These are phyloP conservation scores for Incumbomyces lentus DNA, from an alignment of 2,329 filamentous ascomycete species.

Conservation along the genomic window DNA sequence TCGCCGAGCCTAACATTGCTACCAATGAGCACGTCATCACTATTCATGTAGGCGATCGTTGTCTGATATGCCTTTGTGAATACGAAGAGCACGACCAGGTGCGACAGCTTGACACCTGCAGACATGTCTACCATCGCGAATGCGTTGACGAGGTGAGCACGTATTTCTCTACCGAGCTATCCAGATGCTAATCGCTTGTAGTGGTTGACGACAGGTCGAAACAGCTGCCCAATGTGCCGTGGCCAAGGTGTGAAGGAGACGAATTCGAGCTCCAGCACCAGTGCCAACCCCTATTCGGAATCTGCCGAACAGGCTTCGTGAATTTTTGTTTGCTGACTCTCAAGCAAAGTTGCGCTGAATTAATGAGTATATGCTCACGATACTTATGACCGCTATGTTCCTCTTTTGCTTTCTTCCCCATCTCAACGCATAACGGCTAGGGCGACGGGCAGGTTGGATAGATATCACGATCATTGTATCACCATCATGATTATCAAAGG, in stretches of 20 bases:
- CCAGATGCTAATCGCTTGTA: slow-evolving; percentile 29
- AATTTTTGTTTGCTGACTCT: neutral
- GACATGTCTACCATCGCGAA: slow-evolving; percentile 56
- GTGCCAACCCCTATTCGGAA: neutral
- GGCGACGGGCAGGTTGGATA: no score
- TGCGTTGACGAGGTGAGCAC: slow-evolving; percentile 57
- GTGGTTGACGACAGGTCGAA: slow-evolving; percentile 59
- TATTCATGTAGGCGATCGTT: slow-evolving; percentile 42
- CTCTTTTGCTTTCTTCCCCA: no score
- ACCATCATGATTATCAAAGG: no score
- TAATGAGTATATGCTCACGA: neutral
- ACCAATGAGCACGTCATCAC: slow-evolving; percentile 25
- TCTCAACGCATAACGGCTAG: no score
- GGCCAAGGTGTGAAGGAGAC: slow-evolving; percentile 47
- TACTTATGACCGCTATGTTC: no score
- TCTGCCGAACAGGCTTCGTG: neutral
- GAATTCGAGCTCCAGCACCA: neutral
- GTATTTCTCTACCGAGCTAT: slow-evolving; percentile 5
- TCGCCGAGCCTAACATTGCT: slow-evolving; percentile 39
- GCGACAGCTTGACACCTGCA: slow-evolving; percentile 51
- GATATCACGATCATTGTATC: no score
- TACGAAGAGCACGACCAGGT: slow-evolving; percentile 54
- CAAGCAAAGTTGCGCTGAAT: neutral
- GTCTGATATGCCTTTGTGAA: slow-evolving; percentile 56
- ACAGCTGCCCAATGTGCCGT: slow-evolving; percentile 53